Evolutionary conservation across 257 asterid species (phyloP), one percentile per base, ranked within the genome.

Genomic region (Jaltomata sinuosa): DNA sequence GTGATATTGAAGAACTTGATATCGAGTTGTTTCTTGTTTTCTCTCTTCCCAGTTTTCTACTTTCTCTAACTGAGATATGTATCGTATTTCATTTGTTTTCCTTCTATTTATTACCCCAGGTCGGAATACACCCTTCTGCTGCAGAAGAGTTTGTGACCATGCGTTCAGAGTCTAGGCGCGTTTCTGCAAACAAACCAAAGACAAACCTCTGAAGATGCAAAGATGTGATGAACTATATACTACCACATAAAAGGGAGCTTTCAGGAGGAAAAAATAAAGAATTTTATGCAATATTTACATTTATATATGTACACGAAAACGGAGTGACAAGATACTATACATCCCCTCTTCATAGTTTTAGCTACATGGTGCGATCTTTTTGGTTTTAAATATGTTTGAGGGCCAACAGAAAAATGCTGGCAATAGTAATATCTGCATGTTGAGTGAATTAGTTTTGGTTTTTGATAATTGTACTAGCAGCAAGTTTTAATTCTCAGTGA

Each of bases 81-180:
- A 71, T 40, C 19, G 19, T 3, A 68, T 0, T 76, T 76, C 81
- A 76, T 77, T 76, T 49, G 49, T 15, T 31, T 47, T 67, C 57
- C 80, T 29, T 83, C 81, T 68, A 40, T 40, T 82, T 81, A 50
- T 79, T 22, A 52, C 36, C 29, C 6, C 89, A 96, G 99, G 94
- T 94, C 16, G 98, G 99, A 6, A 96, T 96, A 83, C 99, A 96
- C 88, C 99, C 99, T 76, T 96, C 99, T 76, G 94, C 99, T 84
- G 98, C 98, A 1, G 99, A 96, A 87, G 99, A 96, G 82, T 96
- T 96, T 25, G 99, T 96, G 87, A 94, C 98, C 0, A 94, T 94
- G 99, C 89, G 98, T 69, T 84, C 98, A 3, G 91, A 84, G 85
- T 87, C 91, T 8, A 93, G 97, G 93, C 92, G 87, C 25, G 83